Conservation (phyloP, 2,329 filamentous ascomycete genomes). For the Cryphonectria parasitica region DNA sequence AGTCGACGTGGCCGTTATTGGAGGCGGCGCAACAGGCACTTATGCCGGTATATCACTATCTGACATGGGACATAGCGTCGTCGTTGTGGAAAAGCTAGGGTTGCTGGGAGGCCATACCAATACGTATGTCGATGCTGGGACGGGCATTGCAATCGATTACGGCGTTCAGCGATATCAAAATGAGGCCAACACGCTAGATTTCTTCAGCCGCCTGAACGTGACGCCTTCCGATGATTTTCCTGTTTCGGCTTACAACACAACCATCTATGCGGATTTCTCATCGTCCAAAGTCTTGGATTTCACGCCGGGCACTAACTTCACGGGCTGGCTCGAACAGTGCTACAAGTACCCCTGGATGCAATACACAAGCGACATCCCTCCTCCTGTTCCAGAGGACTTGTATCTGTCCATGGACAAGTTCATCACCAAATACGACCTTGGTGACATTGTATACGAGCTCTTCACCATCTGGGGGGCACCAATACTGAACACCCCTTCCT, state of each 20-base stretch:
- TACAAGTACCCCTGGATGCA: slow-evolving; percentile 37
- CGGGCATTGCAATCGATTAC: slow-evolving; percentile 36
- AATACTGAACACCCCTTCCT: not conserved
- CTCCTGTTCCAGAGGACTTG: slow-evolving; percentile 50
- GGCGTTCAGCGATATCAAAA: slow-evolving; percentile 42
- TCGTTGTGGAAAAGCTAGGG: slow-evolving; percentile 30
- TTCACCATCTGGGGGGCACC: not conserved
- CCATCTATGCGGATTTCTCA: slow-evolving; percentile 20
- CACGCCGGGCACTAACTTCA: slow-evolving; percentile 36
- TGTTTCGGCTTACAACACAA: slow-evolving; percentile 42
- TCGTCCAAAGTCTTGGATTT: slow-evolving; percentile 35
- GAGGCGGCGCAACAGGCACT: slow-evolving; percentile 31
- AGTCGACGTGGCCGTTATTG: slow-evolving; percentile 31
- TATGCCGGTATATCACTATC: slow-evolving; percentile 31
- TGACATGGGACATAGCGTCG: slow-evolving; percentile 30
- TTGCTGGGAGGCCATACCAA: slow-evolving; percentile 45
- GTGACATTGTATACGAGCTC: slow-evolving; percentile 39
- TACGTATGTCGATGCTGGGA: slow-evolving; percentile 48
- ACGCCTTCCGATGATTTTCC: slow-evolving; percentile 41
- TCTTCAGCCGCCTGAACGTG: not conserved
- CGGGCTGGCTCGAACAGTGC: slow-evolving; percentile 32
- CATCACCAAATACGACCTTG: slow-evolving; percentile 47
- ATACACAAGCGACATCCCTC: slow-evolving; percentile 41
- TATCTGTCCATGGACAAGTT: slow-evolving; percentile 50
- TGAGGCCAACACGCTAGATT: slow-evolving; percentile 39